phyloP scores from a whole-genome alignment of 345 rosid species.

The Eucalyptus camaldulensis region DNA sequence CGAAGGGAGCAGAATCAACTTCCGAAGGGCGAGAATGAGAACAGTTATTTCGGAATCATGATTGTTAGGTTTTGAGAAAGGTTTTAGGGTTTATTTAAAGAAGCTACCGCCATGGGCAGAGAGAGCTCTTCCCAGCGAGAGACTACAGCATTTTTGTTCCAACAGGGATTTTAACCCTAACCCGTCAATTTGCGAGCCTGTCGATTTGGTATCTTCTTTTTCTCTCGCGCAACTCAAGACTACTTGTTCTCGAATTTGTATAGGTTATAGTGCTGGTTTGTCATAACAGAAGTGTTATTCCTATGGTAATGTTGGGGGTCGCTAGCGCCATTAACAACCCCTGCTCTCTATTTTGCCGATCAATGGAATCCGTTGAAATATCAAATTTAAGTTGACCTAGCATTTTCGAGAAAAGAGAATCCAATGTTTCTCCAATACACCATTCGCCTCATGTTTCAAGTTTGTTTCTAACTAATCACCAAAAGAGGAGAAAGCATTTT shows the following conservation, averaged over 20 bases:
- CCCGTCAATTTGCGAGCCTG: background rate
- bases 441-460: background rate
- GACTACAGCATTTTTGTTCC: background rate
- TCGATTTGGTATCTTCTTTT: background rate
- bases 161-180: background rate
- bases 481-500: background rate
- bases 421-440: background rate
- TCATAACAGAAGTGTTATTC: background rate
- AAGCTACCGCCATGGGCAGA: background rate
- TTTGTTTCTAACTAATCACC: background rate
- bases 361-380: background rate
- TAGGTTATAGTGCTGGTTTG: background rate
- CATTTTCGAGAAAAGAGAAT: background rate
- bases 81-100: background rate
- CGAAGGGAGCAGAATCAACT: background rate
- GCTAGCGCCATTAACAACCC: background rate
- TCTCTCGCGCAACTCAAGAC: background rate
- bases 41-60: background rate
- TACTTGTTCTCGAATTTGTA: background rate
- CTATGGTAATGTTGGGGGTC: background rate
- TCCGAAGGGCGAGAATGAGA: background rate
- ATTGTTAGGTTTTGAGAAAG: background rate
- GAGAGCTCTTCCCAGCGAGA: background rate
- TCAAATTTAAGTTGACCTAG: background rate
- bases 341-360: background rate